phyloP scores from a whole-genome alignment of 164 flowering plant genomes.

The Platanus orientalis region DNA sequence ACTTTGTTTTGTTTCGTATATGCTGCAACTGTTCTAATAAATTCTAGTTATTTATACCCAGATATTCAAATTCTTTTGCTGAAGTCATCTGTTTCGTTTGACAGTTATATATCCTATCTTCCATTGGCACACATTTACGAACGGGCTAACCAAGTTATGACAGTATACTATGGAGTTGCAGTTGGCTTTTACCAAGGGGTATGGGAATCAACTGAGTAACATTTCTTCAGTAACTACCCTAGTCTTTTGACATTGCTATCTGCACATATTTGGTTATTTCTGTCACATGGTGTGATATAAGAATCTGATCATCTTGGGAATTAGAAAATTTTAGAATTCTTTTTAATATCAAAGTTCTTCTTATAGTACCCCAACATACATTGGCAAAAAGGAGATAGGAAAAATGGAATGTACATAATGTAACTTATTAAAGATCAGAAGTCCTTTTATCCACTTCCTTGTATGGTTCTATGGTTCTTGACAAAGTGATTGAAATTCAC shows the following conservation, averaged over 20 bases:
- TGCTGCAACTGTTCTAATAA: background rate
- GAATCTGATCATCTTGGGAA: background rate
- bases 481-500: background rate
- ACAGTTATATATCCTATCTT: constrained; percentile 93
- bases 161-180: constrained; percentile 68
- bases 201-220: constrained; percentile 12
- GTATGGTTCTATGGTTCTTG: background rate
- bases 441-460: too few relatives aligned
- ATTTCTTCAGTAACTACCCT: background rate
- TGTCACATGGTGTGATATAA: background rate
- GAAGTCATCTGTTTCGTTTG: constrained; percentile 3
- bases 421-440: too few relatives aligned
- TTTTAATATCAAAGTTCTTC: too few relatives aligned
- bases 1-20: background rate
- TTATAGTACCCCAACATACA: too few relatives aligned
- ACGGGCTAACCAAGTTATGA: constrained; percentile 65
- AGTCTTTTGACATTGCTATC: background rate
- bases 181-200: constrained; percentile 99
- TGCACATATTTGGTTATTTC: background rate
- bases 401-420: too few relatives aligned
- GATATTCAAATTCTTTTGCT: background rate
- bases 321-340: background rate
- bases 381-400: too few relatives aligned
- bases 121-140: constrained; percentile 98
- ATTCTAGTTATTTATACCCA: background rate